Evolutionary conservation across 805 yeast species (phyloP), one percentile per base, ranked within the genome.

Genomic region (Sugiyamaella valdiviana): DNA sequence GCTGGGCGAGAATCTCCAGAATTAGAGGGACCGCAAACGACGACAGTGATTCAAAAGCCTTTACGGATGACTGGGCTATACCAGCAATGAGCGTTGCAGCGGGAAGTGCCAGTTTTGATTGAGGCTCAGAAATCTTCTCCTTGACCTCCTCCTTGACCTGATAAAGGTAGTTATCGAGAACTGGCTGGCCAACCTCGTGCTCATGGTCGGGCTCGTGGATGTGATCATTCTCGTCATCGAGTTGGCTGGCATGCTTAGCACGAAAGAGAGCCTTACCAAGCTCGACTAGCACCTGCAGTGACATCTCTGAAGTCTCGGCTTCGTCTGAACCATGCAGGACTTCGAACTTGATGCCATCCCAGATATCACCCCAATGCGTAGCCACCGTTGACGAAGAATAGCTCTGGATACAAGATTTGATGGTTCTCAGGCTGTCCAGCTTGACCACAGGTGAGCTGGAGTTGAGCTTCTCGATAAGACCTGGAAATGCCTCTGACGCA

Each of bases 271-370:
- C 68, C 0, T 42, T 43, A 16, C 76, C 68, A 5, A 88, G 63
- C 1, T 71, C 58, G 46, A 64, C 68, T 47, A 83, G 67, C 2
- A 77, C 67, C 14, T 60, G 54, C 20, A 82, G 59, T 0, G 81
- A 72, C 7, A 70, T 57, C 47, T 58, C 59, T 51, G 67, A 50
- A 51, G 71, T 48, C 24, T 68, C 71, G 39, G 65, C 69, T 24
- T 71, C 76, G 17, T 74, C 78, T n/a, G 84, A 86, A 38, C 82
- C 82, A 63, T 91, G 95, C 49, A 91, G 69, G n/a, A 91, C 74
- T 64, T 91, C 96, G 63, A 79, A 89, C 63, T 91, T 91, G 45
- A 91, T 68, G 0, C 95, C 86, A 57, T 85, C 84, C 95, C 96
- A 93, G 3, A 91, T 61, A 1, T 82, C 76, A 6, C 76, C 61